Evolutionary conservation across 129 eudicot species (phyloP).

Genomic region (Pseudognaphalium luteoalbum): DNA sequence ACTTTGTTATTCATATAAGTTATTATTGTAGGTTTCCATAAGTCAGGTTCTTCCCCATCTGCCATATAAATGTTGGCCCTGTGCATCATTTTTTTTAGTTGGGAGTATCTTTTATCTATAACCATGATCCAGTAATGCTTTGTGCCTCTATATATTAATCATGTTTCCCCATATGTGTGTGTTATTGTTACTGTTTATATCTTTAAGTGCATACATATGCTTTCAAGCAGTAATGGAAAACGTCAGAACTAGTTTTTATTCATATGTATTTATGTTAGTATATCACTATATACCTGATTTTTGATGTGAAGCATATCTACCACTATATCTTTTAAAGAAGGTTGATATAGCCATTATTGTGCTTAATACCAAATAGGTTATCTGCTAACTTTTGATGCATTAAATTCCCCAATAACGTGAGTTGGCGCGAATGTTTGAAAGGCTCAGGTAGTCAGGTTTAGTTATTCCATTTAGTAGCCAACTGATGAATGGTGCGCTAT

Average conservation of each 20-base stretch:
- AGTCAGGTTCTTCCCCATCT: background rate
- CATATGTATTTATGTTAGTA: background rate
- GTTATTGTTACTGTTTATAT: background rate
- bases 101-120: background rate
- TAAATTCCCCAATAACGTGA: no score
- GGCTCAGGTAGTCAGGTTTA: no score
- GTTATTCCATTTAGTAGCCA: no score
- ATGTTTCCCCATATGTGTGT: background rate
- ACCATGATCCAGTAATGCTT: background rate
- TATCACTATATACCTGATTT: background rate
- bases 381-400: no score
- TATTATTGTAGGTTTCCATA: slow-evolving; percentile 30
- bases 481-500: no score
- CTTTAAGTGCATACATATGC: background rate
- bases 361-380: no score
- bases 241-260: background rate
- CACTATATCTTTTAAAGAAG: background rate
- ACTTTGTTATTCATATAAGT: background rate
- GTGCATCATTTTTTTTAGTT: background rate
- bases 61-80: background rate
- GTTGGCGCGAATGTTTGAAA: no score
- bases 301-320: background rate
- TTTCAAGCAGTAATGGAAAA: background rate
- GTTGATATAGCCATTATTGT: no score
- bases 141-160: background rate